phyloP scores from a whole-genome alignment of 345 rosid genomes.

The Pistacia integerrima region DNA sequence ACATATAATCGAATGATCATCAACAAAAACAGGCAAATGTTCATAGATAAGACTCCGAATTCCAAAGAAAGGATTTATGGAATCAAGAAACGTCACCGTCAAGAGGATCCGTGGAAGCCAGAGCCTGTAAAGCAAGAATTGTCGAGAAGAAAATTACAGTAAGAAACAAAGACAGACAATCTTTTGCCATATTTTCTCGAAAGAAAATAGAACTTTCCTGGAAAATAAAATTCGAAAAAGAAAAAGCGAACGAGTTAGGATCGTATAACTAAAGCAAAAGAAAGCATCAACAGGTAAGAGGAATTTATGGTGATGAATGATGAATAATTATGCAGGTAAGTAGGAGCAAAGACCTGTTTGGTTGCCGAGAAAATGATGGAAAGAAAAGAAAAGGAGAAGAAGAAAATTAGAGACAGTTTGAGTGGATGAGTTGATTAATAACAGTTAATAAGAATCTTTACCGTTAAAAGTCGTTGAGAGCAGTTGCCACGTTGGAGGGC shows the following conservation, averaged over 20 bases:
- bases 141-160: slow-evolving; percentile 32
- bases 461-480: slow-evolving; percentile 36
- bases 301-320: background rate
- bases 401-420: background rate
- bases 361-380: slow-evolving; percentile 14
- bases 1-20: background rate
- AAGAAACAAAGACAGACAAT: slow-evolving; percentile 18
- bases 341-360: slow-evolving; percentile 4
- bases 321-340: background rate
- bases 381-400: no score
- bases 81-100: slow-evolving; percentile 53
- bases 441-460: background rate
- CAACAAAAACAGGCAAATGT: slow-evolving; percentile 10
- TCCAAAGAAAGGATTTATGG: background rate
- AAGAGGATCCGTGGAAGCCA: slow-evolving; percentile 57
- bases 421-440: background rate
- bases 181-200: slow-evolving; percentile 37
- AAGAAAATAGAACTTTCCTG: slow-evolving; percentile 22
- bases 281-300: background rate
- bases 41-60: background rate
- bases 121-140: slow-evolving; percentile 38
- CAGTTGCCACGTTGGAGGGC: background rate
- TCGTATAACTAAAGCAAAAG: slow-evolving; percentile 11
- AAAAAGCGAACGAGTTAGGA: slow-evolving; percentile 2
- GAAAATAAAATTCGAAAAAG: slow-evolving; percentile 11